Base-by-base conservation (phyloP, 2,329 filamentous ascomycete genomes). In the Paraconiothyrium brasiliense region DNA sequence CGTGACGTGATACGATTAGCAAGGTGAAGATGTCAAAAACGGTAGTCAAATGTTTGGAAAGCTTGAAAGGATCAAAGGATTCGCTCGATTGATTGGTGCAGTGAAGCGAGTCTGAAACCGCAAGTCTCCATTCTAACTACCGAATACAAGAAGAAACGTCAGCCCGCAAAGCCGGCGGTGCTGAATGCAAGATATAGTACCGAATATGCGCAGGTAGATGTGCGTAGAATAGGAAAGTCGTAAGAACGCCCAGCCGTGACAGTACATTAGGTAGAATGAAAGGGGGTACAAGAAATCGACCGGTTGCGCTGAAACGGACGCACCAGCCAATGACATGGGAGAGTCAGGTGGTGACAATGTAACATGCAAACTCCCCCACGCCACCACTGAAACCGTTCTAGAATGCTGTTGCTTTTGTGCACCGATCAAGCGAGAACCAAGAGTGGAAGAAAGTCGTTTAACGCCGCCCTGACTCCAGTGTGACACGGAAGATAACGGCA, bases 361-460 rank as follows among this genome's bases (percentile, higher is more conserved):
- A 55, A 55, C 39, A 56, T 57, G 59, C 24, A 32, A 57, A 63
- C 64, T 20, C 63, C 67, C 62, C 70, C 68, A 72, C 67, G 67
- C 69, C 70, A 56, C 68, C 59, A 63, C 63, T 71, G 69, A 75
- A 76, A 74, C 73, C 64, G 55, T 62, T 70, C 69, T 69, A 71
- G 65, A 59, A 65, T 55, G 54, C 64, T 58, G 59, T 74, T 76
- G 71, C 74, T 77, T 75, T 76, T 76, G 67, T 68, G 69, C 60
- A 64, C 65, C 67, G 64, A 71, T 61, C 64, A 58, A 64, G 62
- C 62, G 63, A 62, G 63, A 66, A 57, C 58, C 68, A 59, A 62
- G 51, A 61, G 67, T 58, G 51, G 63, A 64, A 67, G 67, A 58
- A 55, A 63, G 65, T 62, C 54, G 66, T 70, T 67, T 63, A 61